Base-by-base conservation (phyloP, 495 filamentous ascomycete genomes). In the Penicillium bovifimosum region DNA sequence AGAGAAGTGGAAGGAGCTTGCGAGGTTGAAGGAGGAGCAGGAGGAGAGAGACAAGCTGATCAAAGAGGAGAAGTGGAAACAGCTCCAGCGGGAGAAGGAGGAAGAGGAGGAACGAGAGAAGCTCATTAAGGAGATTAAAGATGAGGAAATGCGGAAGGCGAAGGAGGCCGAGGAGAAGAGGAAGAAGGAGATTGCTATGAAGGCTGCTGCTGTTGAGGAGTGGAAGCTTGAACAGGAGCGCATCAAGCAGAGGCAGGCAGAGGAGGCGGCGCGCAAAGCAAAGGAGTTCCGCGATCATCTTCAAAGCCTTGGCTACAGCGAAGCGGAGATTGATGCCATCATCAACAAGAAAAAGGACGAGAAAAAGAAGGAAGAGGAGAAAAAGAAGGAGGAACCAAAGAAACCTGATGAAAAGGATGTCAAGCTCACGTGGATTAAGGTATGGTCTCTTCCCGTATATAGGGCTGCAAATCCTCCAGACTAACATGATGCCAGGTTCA, bases 271-370 rank as follows among this genome's bases (percentile, higher is more conserved):
- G 28, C 67, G 60, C 41, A 72, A 74, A 50, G 77, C 82, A 54
- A 70, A 75, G 59, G 72, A 75, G 35, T 79, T 78, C 56, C 67
- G 56, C 6, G 67, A 71, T n/a, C 60, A 67, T 27, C 57, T 77
- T 43, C 58, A 60, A 31, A 32, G 60, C 3, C 65, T 73, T 44
- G 74, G 74, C 9, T 72, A 69, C 39, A 58, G 52, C 16, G 72
- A 74, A 26, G 63, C 77, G 27, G 72, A 81, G 51, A 79, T 81
- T 48, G 80, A 80, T 33, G 71, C 76, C 32, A 80, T 81, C 27
- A 67, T 78, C 52, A 75, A 81, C 35, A 79, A 80, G 59, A 75
- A 71, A 51, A 81, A 85, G 66, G 68, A 74, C 38, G 72, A 80
- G 45, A 73, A 84, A 53, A 66, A 75, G 13, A 76, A 83, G 54